These are phyloP conservation scores for Nepenthes alata DNA, from an alignment of 179 eudicot genomes.

Conservation along the genomic window DNA sequence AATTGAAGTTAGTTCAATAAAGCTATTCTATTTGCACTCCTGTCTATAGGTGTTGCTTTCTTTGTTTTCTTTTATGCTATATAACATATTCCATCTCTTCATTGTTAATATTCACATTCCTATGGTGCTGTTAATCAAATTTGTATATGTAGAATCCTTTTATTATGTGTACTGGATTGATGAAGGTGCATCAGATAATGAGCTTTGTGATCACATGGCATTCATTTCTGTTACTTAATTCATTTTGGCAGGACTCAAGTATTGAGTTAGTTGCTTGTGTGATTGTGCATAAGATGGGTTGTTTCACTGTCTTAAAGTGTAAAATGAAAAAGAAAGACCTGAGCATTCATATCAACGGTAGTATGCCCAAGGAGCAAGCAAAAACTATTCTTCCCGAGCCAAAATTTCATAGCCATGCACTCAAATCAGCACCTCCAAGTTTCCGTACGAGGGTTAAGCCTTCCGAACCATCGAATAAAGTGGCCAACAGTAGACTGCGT, in stretches of 20 bases:
- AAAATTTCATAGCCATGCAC: constrained; percentile 25
- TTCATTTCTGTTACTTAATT: constrained; percentile 4
- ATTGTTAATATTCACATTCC: too few species aligned
- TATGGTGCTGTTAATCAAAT: too few species aligned
- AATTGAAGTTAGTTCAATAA: too few species aligned
- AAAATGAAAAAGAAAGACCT: constrained; percentile 72
- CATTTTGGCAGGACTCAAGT: constrained; percentile 9
- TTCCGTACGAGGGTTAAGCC: constrained; percentile 49
- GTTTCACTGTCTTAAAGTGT: constrained; percentile 58
- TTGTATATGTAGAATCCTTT: too few species aligned
- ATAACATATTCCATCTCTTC: too few species aligned
- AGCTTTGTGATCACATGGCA: neutral
- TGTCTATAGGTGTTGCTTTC: too few species aligned
- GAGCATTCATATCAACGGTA: constrained; percentile 30
- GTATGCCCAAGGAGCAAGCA: constrained; percentile 53
- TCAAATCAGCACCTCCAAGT: constrained; percentile 89
- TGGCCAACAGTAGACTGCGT: constrained; percentile 37
- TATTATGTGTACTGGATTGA: too few species aligned
- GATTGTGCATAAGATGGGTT: constrained; percentile 49
- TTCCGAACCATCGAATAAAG: constrained; percentile 23
- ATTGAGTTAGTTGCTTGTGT: constrained; percentile 10
- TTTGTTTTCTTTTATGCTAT: too few species aligned
- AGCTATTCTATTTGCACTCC: too few species aligned
- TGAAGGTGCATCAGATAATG: neutral
- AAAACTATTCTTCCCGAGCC: constrained; percentile 74